A percentile compares a stretch with the other conserved stretches of the same genome.
These are phyloP conservation scores for Fagopyrum homotropicum DNA, from an alignment of 148 eudicot genomes.

Conservation along the genomic window DNA sequence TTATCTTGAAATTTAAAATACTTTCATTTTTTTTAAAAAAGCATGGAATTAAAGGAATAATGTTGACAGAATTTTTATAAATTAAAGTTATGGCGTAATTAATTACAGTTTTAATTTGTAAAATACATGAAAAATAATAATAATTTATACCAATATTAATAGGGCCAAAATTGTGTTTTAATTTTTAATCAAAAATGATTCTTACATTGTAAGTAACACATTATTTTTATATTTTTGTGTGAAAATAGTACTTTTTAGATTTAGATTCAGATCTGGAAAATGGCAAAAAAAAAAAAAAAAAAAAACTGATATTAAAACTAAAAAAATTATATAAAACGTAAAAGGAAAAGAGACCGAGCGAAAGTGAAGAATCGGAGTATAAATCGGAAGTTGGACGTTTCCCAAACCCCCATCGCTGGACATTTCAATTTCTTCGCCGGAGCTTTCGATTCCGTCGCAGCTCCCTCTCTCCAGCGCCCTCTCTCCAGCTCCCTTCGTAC, in stretches of 20 bases:
- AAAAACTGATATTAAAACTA: background rate
- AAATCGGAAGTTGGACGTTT: background rate
- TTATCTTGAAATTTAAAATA: too few relatives aligned
- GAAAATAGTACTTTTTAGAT: background rate
- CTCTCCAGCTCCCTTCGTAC: background rate
- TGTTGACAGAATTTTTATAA: too few relatives aligned
- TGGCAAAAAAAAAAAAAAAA: background rate
- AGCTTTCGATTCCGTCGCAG: background rate
- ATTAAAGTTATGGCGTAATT: too few relatives aligned
- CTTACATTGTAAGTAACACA: background rate
- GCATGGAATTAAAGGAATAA: too few relatives aligned
- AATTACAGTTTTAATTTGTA: too few relatives aligned
- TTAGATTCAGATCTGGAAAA: background rate
- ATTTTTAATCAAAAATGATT: background rate
- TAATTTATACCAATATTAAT: too few relatives aligned
- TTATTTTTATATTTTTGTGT: background rate
- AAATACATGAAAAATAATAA: too few relatives aligned
- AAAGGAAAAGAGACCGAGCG: background rate
- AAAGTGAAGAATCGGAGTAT: background rate
- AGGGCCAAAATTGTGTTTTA: too few relatives aligned
- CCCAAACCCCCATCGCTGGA: conserved; percentile 9
- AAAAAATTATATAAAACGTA: background rate
- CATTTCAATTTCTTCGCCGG: background rate
- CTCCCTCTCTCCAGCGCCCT: background rate
- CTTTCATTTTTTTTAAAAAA: too few relatives aligned